Evolutionary conservation across 2,329 filamentous ascomycete species (phyloP).

Genomic region (Fusarium siculi): DNA sequence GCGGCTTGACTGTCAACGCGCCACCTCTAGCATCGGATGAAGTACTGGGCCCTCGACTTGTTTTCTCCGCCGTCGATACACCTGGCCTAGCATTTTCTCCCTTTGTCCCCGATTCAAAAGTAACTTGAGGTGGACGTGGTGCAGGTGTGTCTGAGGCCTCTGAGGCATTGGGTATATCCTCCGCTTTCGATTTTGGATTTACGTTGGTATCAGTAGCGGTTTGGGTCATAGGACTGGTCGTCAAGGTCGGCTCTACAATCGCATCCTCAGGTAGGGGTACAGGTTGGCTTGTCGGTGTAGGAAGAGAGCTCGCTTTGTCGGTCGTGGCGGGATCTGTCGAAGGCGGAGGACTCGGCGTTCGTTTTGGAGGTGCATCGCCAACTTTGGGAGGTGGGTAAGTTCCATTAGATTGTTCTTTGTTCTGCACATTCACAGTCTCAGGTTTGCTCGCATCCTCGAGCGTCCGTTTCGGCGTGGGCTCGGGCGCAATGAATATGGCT

Average conservation of each 20-base stretch:
- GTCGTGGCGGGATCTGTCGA: slow-evolving; percentile 18
- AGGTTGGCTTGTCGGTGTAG: background rate
- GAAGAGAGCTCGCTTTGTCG: background rate
- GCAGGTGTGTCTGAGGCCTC: background rate
- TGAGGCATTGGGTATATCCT: background rate
- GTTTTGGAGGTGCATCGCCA: slow-evolving; percentile 17
- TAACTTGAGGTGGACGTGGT: slow-evolving; percentile 45
- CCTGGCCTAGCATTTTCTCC: slow-evolving; percentile 21
- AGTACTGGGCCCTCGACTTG: slow-evolving; percentile 4
- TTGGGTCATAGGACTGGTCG: slow-evolving; percentile 14
- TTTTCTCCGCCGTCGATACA: slow-evolving; percentile 3
- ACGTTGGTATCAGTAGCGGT: background rate
- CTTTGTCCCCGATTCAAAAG: slow-evolving; percentile 49
- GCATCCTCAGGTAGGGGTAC: slow-evolving; percentile 6
- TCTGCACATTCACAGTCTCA: slow-evolving; percentile 10
- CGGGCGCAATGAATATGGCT: slow-evolving; percentile 38
- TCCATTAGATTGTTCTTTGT: slow-evolving; percentile 23
- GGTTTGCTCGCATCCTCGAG: slow-evolving; percentile 20
- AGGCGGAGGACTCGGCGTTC: slow-evolving; percentile 18
- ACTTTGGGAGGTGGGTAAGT: slow-evolving; percentile 15
- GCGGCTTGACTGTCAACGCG: slow-evolving; percentile 47
- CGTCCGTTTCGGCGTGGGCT: slow-evolving; percentile 16
- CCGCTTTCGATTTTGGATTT: background rate
- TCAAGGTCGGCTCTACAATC: slow-evolving; percentile 23
- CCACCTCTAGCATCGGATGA: slow-evolving; percentile 1